phyloP scores from a whole-genome alignment of 2,329 filamentous ascomycete species.

The Didymosphaeria variabile region DNA sequence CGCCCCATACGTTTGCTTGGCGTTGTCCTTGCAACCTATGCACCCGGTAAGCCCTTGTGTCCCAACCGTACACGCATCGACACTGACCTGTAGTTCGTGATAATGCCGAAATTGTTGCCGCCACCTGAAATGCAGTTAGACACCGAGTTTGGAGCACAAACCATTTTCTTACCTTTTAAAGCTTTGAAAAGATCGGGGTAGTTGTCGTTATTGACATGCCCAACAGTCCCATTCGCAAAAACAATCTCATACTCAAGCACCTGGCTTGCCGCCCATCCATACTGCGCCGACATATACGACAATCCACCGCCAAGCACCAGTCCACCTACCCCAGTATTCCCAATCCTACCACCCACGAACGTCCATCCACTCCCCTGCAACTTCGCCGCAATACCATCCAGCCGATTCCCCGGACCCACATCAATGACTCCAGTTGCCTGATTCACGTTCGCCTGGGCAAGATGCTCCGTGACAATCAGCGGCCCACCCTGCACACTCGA shows the following conservation, averaged over 20 bases:
- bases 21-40: conserved; percentile 28
- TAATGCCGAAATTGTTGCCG: conserved; percentile 52
- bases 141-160: too few relatives aligned
- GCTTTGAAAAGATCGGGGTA: conserved; percentile 49
- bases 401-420: conserved; percentile 45
- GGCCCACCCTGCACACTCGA: conserved; percentile 56
- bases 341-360: conserved; percentile 57
- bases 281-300: conserved; percentile 50
- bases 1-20: conserved; percentile 55
- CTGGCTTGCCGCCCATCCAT: conserved; percentile 58
- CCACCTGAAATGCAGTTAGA: conserved; percentile 26
- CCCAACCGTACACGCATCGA: not conserved
- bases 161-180: conserved; percentile 32
- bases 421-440: conserved; percentile 36
- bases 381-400: conserved; percentile 49
- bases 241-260: conserved; percentile 57
- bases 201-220: conserved; percentile 30
- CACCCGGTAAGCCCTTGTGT: not conserved
- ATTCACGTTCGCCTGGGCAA: conserved; percentile 40
- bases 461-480: conserved; percentile 55
- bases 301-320: conserved; percentile 56
- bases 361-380: conserved; percentile 50
- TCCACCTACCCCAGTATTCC: conserved; percentile 58
- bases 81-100: conserved; percentile 33
- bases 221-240: conserved; percentile 56